Base-by-base conservation (phyloP, 2,329 filamentous ascomycete genomes). In the Ascochyta rabiei region DNA sequence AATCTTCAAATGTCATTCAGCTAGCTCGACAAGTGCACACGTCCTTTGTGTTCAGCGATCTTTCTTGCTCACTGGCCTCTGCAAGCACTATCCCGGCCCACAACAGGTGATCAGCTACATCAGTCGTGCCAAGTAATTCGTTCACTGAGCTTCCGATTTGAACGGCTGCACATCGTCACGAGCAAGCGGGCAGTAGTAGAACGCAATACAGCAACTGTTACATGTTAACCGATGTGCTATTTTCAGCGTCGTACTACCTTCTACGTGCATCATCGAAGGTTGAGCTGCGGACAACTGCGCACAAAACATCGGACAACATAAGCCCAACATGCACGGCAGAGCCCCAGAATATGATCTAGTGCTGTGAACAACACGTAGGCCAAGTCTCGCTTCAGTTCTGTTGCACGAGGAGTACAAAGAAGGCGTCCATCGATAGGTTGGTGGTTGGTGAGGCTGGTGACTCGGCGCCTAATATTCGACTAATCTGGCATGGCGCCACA, bases 331-430 rank as follows among this genome's bases (percentile, higher is more conserved):
- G 50, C 45, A 52, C 55, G 40, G 54, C 48, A 63, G 48, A 55
- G 50, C 33, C 56, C 52, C 49, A 43, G 41, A 46, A 51, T 57
- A 60, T 42, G 35, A 51, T 48, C 57, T 45, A 37, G 56, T 61
- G 53, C 44, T 57, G 64, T 60, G 51, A 53, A 49, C 55, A 53
- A 56, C 56, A 70, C 64, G 65, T 70, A 69, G 53, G 71, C 69
- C 70, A 73, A 73, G 69, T 31, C 53, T 65, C 66, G 64, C 63
- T 64, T 68, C 55, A 53, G 53, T 57, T 59, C 46, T 48, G 59
- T 57, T 59, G 60, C 53, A 49, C 54, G 56, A 66, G 45, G 62
- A 19, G 23, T 47, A 42, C 46, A 60, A 52, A 61, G 43, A 60
- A 53, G 57, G 48, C 40, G 56, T 59, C 48, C 60, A 66, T 62